Percentiles rank a stretch among this genome's conserved stretches.
These are phyloP conservation scores for Blastobotrys ciferrii DNA, from an alignment of 1,139 yeast species.

Conservation along the genomic window DNA sequence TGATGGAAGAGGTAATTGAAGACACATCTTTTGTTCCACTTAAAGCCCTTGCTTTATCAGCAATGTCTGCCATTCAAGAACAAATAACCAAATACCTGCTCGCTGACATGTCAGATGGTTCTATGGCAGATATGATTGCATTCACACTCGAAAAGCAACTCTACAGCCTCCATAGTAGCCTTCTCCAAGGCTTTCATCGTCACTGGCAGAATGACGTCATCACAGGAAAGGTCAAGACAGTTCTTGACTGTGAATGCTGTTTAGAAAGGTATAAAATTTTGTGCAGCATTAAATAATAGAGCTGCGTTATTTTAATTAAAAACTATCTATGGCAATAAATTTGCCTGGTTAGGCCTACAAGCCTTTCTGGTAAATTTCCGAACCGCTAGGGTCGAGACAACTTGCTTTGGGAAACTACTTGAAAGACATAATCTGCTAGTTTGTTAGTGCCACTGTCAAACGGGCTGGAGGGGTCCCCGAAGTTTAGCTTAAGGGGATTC, in stretches of 20 bases:
- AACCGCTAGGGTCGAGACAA: no score
- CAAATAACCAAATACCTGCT: background rate
- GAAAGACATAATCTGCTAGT: no score
- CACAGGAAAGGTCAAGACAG: constrained; percentile 30
- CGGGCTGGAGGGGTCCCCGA: no score
- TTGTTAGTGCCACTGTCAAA: no score
- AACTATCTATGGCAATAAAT: no score
- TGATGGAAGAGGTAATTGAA: constrained; percentile 22
- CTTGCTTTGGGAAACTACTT: no score
- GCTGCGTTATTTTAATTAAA: no score
- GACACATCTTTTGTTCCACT: background rate
- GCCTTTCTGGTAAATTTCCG: no score
- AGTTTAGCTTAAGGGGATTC: no score
- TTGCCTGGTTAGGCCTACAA: no score
- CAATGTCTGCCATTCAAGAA: background rate
- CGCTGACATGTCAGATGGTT: background rate
- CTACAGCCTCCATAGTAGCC: constrained; percentile 21
- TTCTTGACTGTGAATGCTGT: constrained; percentile 36
- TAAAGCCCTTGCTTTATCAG: background rate
- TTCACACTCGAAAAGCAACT: background rate
- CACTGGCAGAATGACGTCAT: constrained; percentile 32
- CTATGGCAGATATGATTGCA: background rate
- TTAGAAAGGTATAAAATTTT: constrained; percentile 21
- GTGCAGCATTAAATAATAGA: no score
- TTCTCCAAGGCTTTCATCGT: constrained; percentile 33